Evolutionary conservation across 2,329 filamentous ascomycete genomes (phyloP).

Genomic region (Pseudogymnoascus sp.): DNA sequence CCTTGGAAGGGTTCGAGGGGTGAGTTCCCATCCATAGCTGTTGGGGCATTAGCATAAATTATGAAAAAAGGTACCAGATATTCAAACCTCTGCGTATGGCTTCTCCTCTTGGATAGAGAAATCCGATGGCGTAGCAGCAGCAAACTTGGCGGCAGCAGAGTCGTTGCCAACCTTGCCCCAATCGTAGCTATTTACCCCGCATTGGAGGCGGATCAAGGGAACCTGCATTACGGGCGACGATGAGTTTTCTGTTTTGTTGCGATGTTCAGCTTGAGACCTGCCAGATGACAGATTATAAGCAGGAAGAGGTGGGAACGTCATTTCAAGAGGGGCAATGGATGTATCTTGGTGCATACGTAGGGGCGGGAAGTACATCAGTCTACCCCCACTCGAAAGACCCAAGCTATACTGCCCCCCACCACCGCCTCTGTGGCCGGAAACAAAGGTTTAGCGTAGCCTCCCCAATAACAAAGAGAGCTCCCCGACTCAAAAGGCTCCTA

Average conservation of each 20-base stretch:
- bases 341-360: not conserved
- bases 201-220: conserved; percentile 76
- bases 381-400: not conserved
- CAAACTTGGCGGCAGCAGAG: conserved; percentile 84
- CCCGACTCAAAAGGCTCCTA: not conserved
- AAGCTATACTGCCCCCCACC: conserved; percentile 1
- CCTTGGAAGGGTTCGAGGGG: conserved; percentile 88
- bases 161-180: conserved; percentile 91
- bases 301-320: conserved; percentile 7
- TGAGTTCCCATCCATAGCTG: conserved; percentile 99
- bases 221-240: conserved; percentile 33
- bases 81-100: conserved; percentile 80
- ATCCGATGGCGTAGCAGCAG: conserved; percentile 71
- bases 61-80: conserved; percentile 50
- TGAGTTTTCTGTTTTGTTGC: not conserved
- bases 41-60: conserved; percentile 13
- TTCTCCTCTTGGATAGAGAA: conserved; percentile 77
- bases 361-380: not conserved
- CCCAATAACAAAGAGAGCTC: not conserved
- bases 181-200: conserved; percentile 96
- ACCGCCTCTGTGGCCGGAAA: not conserved
- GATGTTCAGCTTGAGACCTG: conserved; percentile 4
- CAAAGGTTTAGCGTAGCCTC: conserved; percentile 4
- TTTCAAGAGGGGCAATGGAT: conserved; percentile 2
- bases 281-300: conserved; percentile 2